phyloP scores from a whole-genome alignment of 163 green algal genomes.

The Chloroidium sp. region DNA sequence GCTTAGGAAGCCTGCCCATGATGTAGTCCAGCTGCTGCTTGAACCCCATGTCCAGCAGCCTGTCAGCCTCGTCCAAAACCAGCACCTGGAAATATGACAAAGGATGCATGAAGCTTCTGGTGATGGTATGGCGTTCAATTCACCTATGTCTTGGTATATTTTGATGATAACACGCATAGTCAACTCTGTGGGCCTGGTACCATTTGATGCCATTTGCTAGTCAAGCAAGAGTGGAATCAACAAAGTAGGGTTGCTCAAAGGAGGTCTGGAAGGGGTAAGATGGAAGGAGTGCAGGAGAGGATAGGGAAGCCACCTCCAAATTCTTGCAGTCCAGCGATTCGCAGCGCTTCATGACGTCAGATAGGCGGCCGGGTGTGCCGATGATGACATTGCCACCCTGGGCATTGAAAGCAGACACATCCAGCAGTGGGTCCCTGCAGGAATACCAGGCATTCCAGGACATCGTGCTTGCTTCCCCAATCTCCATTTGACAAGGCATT shows the following conservation, averaged over 20 bases:
- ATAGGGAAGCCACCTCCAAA: conserved; percentile 24
- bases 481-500: too few species aligned
- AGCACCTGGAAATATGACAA: conserved; percentile 53
- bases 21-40: conserved; percentile 72
- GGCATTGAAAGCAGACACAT: conserved; percentile 55
- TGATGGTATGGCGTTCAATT: too few species aligned
- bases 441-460: too few species aligned
- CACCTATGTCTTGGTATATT: too few species aligned
- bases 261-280: too few species aligned
- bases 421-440: conserved; percentile 51
- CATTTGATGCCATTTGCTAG: too few species aligned
- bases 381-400: conserved; percentile 69
- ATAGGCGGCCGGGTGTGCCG: conserved; percentile 84
- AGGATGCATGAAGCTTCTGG: too few species aligned
- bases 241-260: too few species aligned
- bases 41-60: conserved; percentile 93
- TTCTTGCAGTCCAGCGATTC: conserved; percentile 33
- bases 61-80: conserved; percentile 93
- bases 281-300: too few species aligned
- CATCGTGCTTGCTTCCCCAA: too few species aligned
- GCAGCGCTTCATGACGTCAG: conserved; percentile 74
- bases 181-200: too few species aligned
- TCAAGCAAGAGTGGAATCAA: neutral
- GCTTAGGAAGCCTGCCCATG: conserved; percentile 76
- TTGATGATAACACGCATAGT: too few species aligned